Evolutionary conservation across 352 stramenopile genomes (phyloP), one percentile per base, ranked within the genome.

Genomic region (Pythium diclinum): DNA sequence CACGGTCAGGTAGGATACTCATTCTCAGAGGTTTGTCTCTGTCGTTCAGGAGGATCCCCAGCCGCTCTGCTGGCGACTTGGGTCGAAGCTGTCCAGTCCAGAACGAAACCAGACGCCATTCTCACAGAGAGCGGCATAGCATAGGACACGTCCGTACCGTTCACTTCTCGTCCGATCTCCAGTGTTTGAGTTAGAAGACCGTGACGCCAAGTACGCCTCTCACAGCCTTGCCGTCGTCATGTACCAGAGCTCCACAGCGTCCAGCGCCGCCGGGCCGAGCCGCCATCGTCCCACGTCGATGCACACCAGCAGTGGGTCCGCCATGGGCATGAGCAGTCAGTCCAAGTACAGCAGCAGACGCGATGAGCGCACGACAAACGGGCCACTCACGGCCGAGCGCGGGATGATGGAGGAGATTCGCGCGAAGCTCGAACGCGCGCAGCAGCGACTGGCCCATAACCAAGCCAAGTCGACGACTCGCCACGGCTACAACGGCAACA

Each of bases 381-480:
- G 52, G 14, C 66, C 66, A 60, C 66, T 72, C 60, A 77, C 79
- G n/a, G 75, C 67, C 16, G 82, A 91, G 68, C 82, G 82, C 57
- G 73, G 66, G 33, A 87, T 87, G 79, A 88, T 91, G 77, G 77
- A 88, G 36, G 69, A 85, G 63, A 91, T 91, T 67, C 82, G 80
- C 47, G 75, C 67, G 36, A 91, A 89, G 66, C 75, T 91, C 21
- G 82, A 91, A 64, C 71, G 72, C 17, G 73, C 82, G 19, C 78
- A 89, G 67, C 76, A 71, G 11, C 76, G 78, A 3, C 73, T 91
- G 40, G 78, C 74, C 10, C 76, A 71, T 32, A 70, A 76, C 6
- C 59, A 71, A 19, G 65, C 70, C 0, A 66, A 59, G n/a, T 40
- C 60, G 32, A 67, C 61, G 17, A 73, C 71, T 3, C 60, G 60